Conservation (phyloP, 2,329 filamentous ascomycete species). For the Colletotrichum lupini region DNA sequence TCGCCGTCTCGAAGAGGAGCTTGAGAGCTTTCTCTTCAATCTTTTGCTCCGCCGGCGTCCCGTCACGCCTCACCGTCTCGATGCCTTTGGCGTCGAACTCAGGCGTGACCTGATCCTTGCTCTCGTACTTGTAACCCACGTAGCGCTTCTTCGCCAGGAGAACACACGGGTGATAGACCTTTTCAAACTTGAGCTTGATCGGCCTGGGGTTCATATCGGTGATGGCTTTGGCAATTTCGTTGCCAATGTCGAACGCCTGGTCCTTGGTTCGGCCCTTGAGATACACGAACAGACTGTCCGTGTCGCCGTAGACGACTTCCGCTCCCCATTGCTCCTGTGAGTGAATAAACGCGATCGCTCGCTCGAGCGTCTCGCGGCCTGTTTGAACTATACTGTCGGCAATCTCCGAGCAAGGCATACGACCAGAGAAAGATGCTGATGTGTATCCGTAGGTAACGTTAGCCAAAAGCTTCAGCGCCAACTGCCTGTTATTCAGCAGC, state of each 20-base stretch:
- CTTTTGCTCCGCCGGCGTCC: constrained; percentile 94
- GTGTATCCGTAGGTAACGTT: constrained; percentile 99
- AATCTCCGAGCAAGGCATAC: constrained; percentile 98
- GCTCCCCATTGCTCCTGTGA: constrained; percentile 88
- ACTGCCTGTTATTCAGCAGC: constrained; percentile 90
- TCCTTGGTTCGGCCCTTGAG: constrained; percentile 87
- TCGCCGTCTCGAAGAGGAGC: constrained; percentile 88
- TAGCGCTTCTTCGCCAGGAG: constrained; percentile 97
- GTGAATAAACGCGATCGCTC: constrained; percentile 92
- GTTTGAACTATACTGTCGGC: constrained; percentile 98
- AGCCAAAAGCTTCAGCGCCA: constrained; percentile 95
- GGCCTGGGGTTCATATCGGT: constrained; percentile 92
- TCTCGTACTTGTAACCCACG: constrained; percentile 97
- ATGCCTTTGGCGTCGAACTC: constrained; percentile 99
- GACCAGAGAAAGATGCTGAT: constrained; percentile 93
- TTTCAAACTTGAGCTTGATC: constrained; percentile 97
- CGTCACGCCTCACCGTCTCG: constrained; percentile 94
- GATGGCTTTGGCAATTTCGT: constrained; percentile 89
- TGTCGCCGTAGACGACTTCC: constrained; percentile 98
- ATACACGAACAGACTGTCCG: constrained; percentile 92
- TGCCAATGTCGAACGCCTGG: constrained; percentile 91
- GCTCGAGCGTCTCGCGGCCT: constrained; percentile 92
- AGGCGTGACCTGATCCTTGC: constrained; percentile 76
- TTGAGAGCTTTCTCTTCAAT: constrained; percentile 94
- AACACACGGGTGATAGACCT: constrained; percentile 96